A percentile compares a stretch with the other conserved stretches of the same genome.
phyloP scores from a whole-genome alignment of 306 rosid species.

The Prunus mira region DNA sequence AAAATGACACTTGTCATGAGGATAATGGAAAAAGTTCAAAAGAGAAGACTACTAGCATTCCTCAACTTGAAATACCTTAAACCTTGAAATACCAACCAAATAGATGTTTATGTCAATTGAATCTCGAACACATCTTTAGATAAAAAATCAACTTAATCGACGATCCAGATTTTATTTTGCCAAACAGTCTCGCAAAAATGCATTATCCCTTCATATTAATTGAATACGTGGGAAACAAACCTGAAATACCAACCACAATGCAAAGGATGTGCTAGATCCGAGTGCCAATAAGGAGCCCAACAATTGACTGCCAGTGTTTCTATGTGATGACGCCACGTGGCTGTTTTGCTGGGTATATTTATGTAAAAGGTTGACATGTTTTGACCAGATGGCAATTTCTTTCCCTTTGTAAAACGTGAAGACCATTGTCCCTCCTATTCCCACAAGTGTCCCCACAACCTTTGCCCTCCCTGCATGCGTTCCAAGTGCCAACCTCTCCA shows the following conservation, averaged over 20 bases:
- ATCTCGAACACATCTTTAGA: no score
- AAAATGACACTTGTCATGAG: no score
- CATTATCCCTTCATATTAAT: no score
- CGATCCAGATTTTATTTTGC: no score
- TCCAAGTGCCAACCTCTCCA: constrained; percentile 33
- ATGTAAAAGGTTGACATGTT: constrained; percentile 41
- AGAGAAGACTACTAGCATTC: no score
- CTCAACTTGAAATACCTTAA: no score
- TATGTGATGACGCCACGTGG: neutral
- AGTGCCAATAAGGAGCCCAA: constrained; percentile 24
- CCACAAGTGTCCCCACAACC: constrained; percentile 43
- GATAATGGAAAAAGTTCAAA: no score
- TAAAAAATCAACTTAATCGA: no score
- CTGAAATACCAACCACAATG: constrained; percentile 40
- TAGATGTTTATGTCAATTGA: no score
- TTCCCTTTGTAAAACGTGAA: constrained; percentile 50
- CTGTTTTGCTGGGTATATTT: neutral
- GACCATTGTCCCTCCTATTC: constrained; percentile 65
- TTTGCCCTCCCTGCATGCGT: constrained; percentile 48
- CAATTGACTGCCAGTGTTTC: neutral
- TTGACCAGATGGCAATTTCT: constrained; percentile 35
- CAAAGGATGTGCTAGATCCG: constrained; percentile 8
- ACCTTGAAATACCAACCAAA: no score
- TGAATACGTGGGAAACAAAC: neutral
- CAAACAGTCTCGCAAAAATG: no score